phyloP scores from a whole-genome alignment of 495 filamentous ascomycete genomes.

The Trichoderma erinaceum region DNA sequence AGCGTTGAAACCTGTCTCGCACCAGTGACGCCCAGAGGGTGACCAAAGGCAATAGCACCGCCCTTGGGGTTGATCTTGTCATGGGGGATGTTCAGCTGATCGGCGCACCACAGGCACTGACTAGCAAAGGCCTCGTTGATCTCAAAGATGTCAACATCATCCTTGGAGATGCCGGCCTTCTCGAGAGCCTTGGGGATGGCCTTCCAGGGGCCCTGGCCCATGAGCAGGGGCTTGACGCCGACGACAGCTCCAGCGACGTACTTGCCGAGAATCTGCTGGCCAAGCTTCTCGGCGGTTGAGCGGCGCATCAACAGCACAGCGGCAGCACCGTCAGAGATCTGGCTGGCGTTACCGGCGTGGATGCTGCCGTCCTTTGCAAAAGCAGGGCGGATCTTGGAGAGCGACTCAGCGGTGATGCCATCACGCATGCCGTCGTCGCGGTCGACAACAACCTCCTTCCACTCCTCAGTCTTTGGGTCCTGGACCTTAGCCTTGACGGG shows the following conservation, averaged over 20 bases:
- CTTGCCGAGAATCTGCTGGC: conserved; percentile 82
- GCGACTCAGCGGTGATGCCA: conserved; percentile 79
- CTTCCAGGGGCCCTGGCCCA: conserved; percentile 94
- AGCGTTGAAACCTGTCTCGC: conserved; percentile 89
- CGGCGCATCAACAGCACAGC: conserved; percentile 96
- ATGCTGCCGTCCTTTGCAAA: conserved; percentile 90
- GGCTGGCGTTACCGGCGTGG: conserved; percentile 91
- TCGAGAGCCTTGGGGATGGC: conserved; percentile 87
- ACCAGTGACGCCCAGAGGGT: conserved; percentile 92
- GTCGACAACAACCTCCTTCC: conserved; percentile 74
- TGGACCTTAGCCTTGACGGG: conserved; percentile 77
- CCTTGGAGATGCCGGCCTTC: conserved; percentile 78
- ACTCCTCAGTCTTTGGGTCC: conserved; percentile 86
- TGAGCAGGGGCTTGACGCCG: conserved; percentile 86
- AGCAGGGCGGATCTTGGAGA: conserved; percentile 83
- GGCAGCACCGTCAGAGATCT: conserved; percentile 93
- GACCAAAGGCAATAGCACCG: conserved; percentile 96
- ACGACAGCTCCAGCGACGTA: conserved; percentile 78
- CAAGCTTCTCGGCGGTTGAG: conserved; percentile 78
- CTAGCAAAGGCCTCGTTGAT: conserved; percentile 99
- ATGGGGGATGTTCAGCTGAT: conserved; percentile 73
- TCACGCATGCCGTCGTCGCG: conserved; percentile 82
- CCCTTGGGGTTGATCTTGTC: conserved; percentile 96
- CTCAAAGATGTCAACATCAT: conserved; percentile 95
- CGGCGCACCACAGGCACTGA: conserved; percentile 89